phyloP scores from a whole-genome alignment of 306 rosid genomes.

The Urtica urens region DNA sequence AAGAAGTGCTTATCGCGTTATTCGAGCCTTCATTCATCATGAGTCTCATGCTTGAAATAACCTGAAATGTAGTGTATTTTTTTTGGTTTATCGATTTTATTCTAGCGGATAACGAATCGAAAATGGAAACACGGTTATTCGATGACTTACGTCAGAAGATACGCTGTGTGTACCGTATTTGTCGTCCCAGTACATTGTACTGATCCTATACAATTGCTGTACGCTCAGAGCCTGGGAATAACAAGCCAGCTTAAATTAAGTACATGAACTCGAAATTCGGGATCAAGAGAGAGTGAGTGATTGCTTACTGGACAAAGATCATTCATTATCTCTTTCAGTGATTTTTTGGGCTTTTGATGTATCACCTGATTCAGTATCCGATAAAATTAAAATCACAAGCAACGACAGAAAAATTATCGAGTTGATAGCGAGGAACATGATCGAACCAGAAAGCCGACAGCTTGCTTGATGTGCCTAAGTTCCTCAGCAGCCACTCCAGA shows the following conservation, averaged over 20 bases:
- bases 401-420: neutral
- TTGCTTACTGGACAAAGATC: constrained; percentile 92
- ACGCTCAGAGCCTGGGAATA: constrained; percentile 78
- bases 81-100: neutral
- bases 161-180: constrained; percentile 97
- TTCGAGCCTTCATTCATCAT: constrained; percentile 84
- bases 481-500: constrained; percentile 93
- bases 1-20: constrained; percentile 85
- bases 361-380: constrained; percentile 50
- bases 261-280: constrained; percentile 12
- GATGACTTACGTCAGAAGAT: constrained; percentile 65
- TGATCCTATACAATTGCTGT: constrained; percentile 91
- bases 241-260: constrained; percentile 4
- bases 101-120: neutral
- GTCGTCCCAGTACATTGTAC: constrained; percentile 99
- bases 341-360: constrained; percentile 93
- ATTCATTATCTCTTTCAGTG: constrained; percentile 78
- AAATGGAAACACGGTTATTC: neutral
- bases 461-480: constrained; percentile 92
- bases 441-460: constrained; percentile 92
- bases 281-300: neutral
- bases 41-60: constrained; percentile 70
- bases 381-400: constrained; percentile 1
- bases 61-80: constrained; percentile 24
- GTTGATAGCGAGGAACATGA: constrained; percentile 2